phyloP scores from a whole-genome alignment of 2,329 filamentous ascomycete genomes.

The Colletotrichum incanum region DNA sequence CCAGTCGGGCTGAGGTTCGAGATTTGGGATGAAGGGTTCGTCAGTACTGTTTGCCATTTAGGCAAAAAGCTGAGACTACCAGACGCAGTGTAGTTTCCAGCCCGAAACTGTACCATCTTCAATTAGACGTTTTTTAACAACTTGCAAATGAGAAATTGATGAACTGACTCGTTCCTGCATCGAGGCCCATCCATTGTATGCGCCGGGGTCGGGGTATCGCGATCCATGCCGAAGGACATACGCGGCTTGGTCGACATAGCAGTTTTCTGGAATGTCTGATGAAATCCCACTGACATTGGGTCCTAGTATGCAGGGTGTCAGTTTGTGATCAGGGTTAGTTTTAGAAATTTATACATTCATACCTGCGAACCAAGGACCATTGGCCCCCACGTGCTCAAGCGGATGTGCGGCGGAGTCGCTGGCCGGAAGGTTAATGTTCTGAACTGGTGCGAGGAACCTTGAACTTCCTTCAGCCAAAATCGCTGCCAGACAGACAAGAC shows the following conservation, averaged over 20 bases:
- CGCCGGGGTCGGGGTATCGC: slow-evolving; percentile 73
- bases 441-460: slow-evolving; percentile 46
- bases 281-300: slow-evolving; percentile 71
- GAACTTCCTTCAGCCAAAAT: slow-evolving; percentile 15
- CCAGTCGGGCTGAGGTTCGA: slow-evolving; percentile 73
- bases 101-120: slow-evolving; percentile 61
- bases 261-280: slow-evolving; percentile 68
- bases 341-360: slow-evolving; percentile 31
- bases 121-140: neutral
- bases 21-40: slow-evolving; percentile 69
- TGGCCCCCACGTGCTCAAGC: slow-evolving; percentile 66
- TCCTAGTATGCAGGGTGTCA: slow-evolving; percentile 51
- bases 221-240: slow-evolving; percentile 75
- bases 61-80: slow-evolving; percentile 71
- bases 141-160: neutral
- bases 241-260: slow-evolving; percentile 72
- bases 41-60: slow-evolving; percentile 72
- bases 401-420: slow-evolving; percentile 55
- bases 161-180: slow-evolving; percentile 59
- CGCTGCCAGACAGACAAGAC: slow-evolving; percentile 25
- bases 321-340: neutral
- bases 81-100: slow-evolving; percentile 66
- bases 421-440: slow-evolving; percentile 48
- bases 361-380: slow-evolving; percentile 69
- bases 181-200: slow-evolving; percentile 71